phyloP scores from a whole-genome alignment of 441 rosid species.

The Populus hybrid region DNA sequence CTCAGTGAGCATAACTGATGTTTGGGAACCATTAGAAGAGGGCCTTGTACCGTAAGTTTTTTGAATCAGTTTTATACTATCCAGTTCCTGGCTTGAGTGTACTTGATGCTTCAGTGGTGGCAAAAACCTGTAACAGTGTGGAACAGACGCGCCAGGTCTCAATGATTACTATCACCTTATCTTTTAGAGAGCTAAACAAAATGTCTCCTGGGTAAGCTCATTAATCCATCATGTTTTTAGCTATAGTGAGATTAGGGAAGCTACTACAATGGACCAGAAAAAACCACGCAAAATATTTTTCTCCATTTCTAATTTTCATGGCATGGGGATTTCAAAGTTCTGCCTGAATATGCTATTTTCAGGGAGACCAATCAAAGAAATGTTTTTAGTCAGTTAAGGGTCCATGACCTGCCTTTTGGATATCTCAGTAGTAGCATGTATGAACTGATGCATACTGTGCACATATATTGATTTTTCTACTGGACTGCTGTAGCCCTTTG shows the following conservation, averaged over 20 bases:
- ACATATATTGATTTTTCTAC: background rate
- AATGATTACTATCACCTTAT: slow-evolving; percentile 85
- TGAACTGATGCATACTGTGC: background rate
- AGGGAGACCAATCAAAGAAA: background rate
- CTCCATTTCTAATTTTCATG: background rate
- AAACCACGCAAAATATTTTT: background rate
- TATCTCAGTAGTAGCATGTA: background rate
- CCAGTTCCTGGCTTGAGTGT: background rate
- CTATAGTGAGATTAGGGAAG: background rate
- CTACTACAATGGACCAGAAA: background rate
- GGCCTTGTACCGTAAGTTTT: slow-evolving; percentile 80
- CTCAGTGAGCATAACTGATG: slow-evolving; percentile 83
- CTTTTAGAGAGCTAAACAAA: slow-evolving; percentile 59
- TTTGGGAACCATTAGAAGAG: slow-evolving; percentile 94
- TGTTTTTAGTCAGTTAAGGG: background rate
- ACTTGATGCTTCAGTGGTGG: background rate
- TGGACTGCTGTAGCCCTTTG: background rate
- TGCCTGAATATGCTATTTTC: background rate
- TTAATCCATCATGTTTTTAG: background rate
- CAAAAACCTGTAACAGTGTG: slow-evolving; percentile 53
- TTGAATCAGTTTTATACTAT: slow-evolving; percentile 7
- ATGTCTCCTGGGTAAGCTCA: slow-evolving; percentile 76
- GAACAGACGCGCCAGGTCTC: slow-evolving; percentile 93
- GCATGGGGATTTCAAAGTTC: background rate
- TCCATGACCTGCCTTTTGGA: background rate